These are phyloP conservation scores for Metarhizium rileyi DNA, from an alignment of 2,329 filamentous ascomycete species.

Conservation along the genomic window DNA sequence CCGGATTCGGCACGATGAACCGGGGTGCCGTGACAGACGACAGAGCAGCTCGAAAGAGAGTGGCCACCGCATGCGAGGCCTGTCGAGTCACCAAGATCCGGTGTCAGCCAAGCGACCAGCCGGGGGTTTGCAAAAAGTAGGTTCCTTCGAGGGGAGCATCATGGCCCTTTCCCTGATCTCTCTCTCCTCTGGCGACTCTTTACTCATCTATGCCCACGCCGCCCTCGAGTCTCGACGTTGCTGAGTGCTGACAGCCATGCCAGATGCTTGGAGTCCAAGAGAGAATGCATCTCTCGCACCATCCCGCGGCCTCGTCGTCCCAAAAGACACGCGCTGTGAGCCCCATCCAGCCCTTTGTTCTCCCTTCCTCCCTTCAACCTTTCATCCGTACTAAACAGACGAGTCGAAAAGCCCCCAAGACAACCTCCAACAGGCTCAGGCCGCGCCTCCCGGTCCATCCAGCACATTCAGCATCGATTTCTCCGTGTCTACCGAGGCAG, in stretches of 20 bases:
- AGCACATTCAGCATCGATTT: conserved; percentile 46
- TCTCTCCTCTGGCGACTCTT: no score
- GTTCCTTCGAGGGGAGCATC: neutral
- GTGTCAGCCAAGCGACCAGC: conserved; percentile 37
- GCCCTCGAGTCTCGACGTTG: neutral
- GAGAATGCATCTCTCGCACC: conserved; percentile 42
- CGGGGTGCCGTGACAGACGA: conserved; percentile 9
- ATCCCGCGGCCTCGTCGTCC: conserved; percentile 40
- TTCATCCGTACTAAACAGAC: neutral
- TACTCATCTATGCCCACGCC: no score
- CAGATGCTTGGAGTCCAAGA: conserved; percentile 43
- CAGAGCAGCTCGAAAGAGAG: conserved; percentile 13
- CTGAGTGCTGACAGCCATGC: neutral
- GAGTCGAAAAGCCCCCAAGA: neutral
- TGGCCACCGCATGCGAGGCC: conserved; percentile 41
- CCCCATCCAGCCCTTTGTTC: no score
- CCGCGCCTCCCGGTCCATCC: conserved; percentile 27
- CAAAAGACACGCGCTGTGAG: conserved; percentile 34
- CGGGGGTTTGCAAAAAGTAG: conserved; percentile 42
- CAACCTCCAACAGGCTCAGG: conserved; percentile 8
- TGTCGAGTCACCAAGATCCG: conserved; percentile 45
- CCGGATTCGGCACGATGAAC: neutral
- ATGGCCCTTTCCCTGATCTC: no score
- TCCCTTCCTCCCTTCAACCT: neutral
- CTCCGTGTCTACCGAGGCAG: conserved; percentile 30